A percentile compares a stretch with the other conserved stretches of the same genome.
Conservation (phyloP, 768 basidiomycete genomes). For the Cyclocybe cylindracea region DNA sequence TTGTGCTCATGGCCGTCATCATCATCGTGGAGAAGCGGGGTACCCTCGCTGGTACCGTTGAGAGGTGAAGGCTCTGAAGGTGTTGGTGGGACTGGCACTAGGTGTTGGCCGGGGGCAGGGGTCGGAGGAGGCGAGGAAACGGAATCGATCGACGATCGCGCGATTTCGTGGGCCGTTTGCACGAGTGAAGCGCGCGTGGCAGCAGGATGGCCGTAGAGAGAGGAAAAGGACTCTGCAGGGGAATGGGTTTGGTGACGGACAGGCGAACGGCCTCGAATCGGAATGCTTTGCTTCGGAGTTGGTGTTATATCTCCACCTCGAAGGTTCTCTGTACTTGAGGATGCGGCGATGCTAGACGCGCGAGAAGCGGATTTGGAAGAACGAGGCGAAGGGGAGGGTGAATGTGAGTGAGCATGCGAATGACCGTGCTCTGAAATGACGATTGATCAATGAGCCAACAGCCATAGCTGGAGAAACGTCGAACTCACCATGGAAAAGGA, state of each 20-base stretch:
- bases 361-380: slow-evolving; percentile 20
- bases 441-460: neutral
- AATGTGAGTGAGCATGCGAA: slow-evolving; percentile 55
- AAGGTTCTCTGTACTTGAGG: slow-evolving; percentile 19
- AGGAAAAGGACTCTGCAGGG: slow-evolving; percentile 47
- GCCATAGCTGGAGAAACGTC: neutral
- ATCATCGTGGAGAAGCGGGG: slow-evolving; percentile 11
- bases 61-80: slow-evolving; percentile 45
- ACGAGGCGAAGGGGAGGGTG: slow-evolving; percentile 32
- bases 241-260: slow-evolving; percentile 18
- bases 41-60: slow-evolving; percentile 11
- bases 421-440: slow-evolving; percentile 61
- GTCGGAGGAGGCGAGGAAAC: slow-evolving; percentile 7
- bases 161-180: slow-evolving; percentile 84
- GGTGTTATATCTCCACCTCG: slow-evolving; percentile 26
- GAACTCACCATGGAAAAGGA: slow-evolving; percentile 88
- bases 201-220: slow-evolving; percentile 73
- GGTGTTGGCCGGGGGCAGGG: neutral
- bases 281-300: slow-evolving; percentile 26
- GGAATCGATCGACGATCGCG: slow-evolving; percentile 41
- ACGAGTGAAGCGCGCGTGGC: slow-evolving; percentile 73
- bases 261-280: slow-evolving; percentile 26
- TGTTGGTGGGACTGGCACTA: slow-evolving; percentile 4
- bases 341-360: slow-evolving; percentile 34
- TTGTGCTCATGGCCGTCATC: slow-evolving; percentile 21